Evolutionary conservation across 1,284 basidiomycete genomes (phyloP).

Genomic region (Sporisorium reilianum): DNA sequence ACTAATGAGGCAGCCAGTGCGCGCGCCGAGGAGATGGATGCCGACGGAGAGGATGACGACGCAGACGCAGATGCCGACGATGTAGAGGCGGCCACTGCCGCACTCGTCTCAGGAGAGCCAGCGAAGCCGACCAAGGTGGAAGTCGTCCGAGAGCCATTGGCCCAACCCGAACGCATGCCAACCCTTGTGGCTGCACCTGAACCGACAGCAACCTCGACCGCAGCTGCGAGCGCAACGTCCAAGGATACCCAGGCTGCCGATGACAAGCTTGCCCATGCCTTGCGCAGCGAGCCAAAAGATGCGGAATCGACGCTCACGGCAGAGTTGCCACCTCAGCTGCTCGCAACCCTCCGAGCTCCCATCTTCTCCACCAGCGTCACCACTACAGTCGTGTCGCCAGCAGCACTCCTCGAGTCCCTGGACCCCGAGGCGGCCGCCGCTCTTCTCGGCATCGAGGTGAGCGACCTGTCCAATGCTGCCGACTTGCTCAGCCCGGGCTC

Average conservation of each 20-base stretch:
- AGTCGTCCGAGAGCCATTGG: conserved; percentile 47
- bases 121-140: conserved; percentile 42
- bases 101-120: conserved; percentile 46
- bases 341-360: conserved; percentile 62
- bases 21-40: conserved; percentile 45
- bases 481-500: conserved; percentile 50
- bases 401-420: conserved; percentile 54
- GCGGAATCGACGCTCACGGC: conserved; percentile 58
- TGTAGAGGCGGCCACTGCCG: conserved; percentile 47
- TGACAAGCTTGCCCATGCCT: conserved; percentile 16
- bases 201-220: not conserved
- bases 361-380: conserved; percentile 63
- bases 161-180: conserved; percentile 46
- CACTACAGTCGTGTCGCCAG: conserved; percentile 59
- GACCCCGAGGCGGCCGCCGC: conserved; percentile 59
- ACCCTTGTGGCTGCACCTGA: conserved; percentile 19
- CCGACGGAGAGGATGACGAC: conserved; percentile 50
- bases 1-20: conserved; percentile 55
- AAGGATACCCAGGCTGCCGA: conserved; percentile 3
- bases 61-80: conserved; percentile 54
- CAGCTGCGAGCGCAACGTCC: not conserved
- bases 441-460: conserved; percentile 53
- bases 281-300: conserved; percentile 34
- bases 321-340: conserved; percentile 59
- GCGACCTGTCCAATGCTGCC: conserved; percentile 40